Evolutionary conservation across 495 filamentous ascomycete species (phyloP), one percentile per base, ranked within the genome.

Genomic region (Penicillium paxilli): DNA sequence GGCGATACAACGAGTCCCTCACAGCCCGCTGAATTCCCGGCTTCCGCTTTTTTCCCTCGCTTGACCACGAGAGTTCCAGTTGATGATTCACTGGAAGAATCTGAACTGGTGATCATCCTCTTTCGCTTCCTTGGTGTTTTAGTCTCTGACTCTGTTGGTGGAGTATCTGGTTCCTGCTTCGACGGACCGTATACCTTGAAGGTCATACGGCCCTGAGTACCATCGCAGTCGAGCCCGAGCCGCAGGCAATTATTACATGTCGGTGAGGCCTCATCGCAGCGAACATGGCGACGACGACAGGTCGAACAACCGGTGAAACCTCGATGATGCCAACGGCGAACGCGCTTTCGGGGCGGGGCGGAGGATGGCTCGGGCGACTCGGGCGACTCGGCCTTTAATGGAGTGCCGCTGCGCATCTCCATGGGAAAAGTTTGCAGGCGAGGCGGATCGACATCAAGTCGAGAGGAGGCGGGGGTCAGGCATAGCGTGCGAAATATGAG

Each of bases 241-340:
- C 72, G 71, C 9, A 63, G 62, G 20, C 73, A 76, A 40, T 76
- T 76, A 21, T 70, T 70, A 58, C 76, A 79, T 0, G 62, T 52
- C 0, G 76, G 75, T 4, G 67, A 72, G 0, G 70, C 60, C 51
- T 77, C 75, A 49, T 79, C 74, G 46, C 76, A 71, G 59, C 72
- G 58, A 58, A 82, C 49, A 69, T 80, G 62, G 49, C 75, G 62
- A 51, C 74, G 41, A 47, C 73, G 53, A 65, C 70, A 65, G 44
- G 73, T 78, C 19, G 73, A 72, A 66, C 69, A 66, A 40, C 72
- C 59, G 52, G 77, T 62, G 63, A 74, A 75, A 22, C 74, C 65
- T 21, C 75, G 59, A 59, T 78, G 51, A 55, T 73, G 55, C 65
- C 75, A 62, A 65, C 75, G 59, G 53, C 75, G 51, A 68, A 76